Base-by-base conservation (phyloP, 2,329 filamentous ascomycete genomes). In the Neopestalotiopsis clavispora region DNA sequence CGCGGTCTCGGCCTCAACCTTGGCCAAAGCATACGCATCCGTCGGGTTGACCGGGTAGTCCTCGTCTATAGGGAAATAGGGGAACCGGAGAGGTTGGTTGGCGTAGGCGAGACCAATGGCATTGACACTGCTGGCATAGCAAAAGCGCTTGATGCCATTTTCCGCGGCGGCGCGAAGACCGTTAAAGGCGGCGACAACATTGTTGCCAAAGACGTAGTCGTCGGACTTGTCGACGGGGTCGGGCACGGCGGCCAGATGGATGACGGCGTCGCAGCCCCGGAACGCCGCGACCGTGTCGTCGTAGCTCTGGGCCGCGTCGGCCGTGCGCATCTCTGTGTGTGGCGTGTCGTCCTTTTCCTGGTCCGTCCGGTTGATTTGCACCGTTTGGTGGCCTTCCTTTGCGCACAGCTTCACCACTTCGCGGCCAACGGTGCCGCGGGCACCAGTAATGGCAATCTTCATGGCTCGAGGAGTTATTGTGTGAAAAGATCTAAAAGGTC, bases 391-490 rank as follows among this genome's bases (percentile, higher is more conserved):
- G 58, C 77, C 78, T 60, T 75, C 73, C 7, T 61, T 38, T 13
- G 58, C 58, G 58, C 58, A 61, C 58, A 61, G 58, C 58, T 61
- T 61, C 23, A 61, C 58, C 23, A 61, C 58, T 30, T 61, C 58
- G 28, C 30, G 58, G 58, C 58, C 58, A 13, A 61, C 58, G 30
- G 72, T 76, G 73, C 79, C 75, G 75, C 76, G 79, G 73, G 69
- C 80, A 69, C 77, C 76, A 66, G 77, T 83, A 75, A 75, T 83
- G 69, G 81, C 82, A 77, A 77, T 82, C 78, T 77, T 83, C 81
- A 77, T 77, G 28, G 49, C 68, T 61, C 34, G 64, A 32, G 20
- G 23, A 32, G 17, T 13, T 59, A 30, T 65, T 65, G 59, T 61
- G 28, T 61, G 58, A n/a, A 61, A 32, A 7, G 58, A 32, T 61